These are phyloP conservation scores for Zygoascus meyerae DNA, from an alignment of 1,139 yeast species.

Conservation along the genomic window DNA sequence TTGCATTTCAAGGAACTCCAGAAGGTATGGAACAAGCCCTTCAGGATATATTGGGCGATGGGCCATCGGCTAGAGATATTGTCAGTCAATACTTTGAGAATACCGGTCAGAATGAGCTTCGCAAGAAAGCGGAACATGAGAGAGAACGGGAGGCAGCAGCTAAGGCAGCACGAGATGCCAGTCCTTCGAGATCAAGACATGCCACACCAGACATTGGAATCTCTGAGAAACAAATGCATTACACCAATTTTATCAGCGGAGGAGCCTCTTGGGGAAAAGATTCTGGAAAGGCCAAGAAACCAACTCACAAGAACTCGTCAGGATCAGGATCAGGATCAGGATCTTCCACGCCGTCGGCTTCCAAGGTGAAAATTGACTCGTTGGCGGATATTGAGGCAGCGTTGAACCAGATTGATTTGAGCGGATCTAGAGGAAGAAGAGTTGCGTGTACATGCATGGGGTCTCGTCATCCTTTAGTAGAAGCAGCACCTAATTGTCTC, in stretches of 20 bases:
- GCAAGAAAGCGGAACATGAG: not conserved
- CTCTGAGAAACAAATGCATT: slow-evolving; percentile 1
- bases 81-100: slow-evolving; percentile 10
- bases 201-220: slow-evolving; percentile 3
- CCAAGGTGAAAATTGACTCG: slow-evolving; percentile 29
- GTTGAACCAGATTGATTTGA: slow-evolving; percentile 26
- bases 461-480: slow-evolving; percentile 79
- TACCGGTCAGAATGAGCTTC: slow-evolving; percentile 3
- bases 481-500: slow-evolving; percentile 86
- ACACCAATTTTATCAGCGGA: slow-evolving; percentile 9
- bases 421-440: slow-evolving; percentile 27
- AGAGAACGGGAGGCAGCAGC: slow-evolving; percentile 1
- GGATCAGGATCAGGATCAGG: slow-evolving; percentile 1
- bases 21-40: slow-evolving; percentile 8
- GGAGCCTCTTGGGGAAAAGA: slow-evolving; percentile 11
- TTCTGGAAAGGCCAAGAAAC: slow-evolving; percentile 13
- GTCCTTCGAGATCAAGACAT: not conserved
- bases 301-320: slow-evolving; percentile 10
- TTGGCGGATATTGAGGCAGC: slow-evolving; percentile 34
- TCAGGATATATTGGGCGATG: slow-evolving; percentile 8
- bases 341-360: slow-evolving; percentile 5
- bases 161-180: slow-evolving; percentile 1
- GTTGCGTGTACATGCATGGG: slow-evolving; percentile 59
- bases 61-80: slow-evolving; percentile 10
- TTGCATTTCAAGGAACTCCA: slow-evolving; percentile 10